Percentiles rank a stretch among this genome's conserved stretches.
phyloP scores from a whole-genome alignment of 305 asterid genomes.

The Fraxinus albicans region DNA sequence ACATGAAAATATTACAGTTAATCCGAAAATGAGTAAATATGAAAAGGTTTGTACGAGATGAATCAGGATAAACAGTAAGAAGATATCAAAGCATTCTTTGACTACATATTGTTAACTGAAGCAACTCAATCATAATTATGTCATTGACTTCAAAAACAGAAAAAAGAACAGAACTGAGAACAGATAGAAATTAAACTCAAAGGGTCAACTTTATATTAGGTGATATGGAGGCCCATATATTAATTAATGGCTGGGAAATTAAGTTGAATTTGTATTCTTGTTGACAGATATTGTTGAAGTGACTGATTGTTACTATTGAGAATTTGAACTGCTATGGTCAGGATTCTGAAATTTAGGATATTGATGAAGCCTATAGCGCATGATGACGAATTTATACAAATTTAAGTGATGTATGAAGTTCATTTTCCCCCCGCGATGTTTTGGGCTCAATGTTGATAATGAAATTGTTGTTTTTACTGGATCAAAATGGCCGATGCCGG shows the following conservation, averaged over 20 bases:
- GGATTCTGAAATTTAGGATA: neutral
- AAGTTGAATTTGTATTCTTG: neutral
- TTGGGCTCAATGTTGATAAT: neutral
- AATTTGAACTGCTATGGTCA: neutral
- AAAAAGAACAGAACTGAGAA: neutral
- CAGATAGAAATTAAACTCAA: neutral
- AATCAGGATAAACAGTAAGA: neutral
- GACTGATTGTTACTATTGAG: neutral
- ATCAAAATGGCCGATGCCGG: no score
- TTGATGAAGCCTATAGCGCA: neutral
- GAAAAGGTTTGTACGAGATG: conserved; percentile 18
- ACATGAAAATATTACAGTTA: conserved; percentile 20
- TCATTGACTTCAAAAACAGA: neutral
- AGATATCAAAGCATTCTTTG: neutral
- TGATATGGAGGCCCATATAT: neutral
- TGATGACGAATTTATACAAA: neutral
- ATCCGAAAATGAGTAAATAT: conserved; percentile 8
- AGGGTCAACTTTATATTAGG: neutral
- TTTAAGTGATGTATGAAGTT: neutral
- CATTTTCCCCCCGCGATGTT: neutral
- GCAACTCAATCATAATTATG: neutral
- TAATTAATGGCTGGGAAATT: neutral
- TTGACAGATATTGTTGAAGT: neutral
- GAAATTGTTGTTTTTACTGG: neutral
- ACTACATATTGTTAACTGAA: neutral